phyloP scores from a whole-genome alignment of 148 eudicot genomes.

The Rhododendron henanense region DNA sequence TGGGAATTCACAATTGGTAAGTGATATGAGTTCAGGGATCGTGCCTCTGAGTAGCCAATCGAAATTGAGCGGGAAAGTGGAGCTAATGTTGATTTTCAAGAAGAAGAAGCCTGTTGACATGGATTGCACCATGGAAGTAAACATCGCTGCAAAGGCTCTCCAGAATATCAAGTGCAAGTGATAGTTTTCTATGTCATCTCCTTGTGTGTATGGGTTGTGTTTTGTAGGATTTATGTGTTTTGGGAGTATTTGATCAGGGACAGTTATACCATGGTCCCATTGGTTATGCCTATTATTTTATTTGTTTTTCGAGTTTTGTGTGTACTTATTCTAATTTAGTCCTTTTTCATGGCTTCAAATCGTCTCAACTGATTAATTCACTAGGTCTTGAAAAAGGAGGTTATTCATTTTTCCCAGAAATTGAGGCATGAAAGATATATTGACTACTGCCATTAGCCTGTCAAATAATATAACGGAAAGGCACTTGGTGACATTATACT shows the following conservation, averaged over 20 bases:
- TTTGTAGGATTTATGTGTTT: background rate
- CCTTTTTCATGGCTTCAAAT: too few species aligned
- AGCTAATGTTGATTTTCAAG: background rate
- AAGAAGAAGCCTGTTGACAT: background rate
- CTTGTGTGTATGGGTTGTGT: background rate
- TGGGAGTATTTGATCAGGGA: background rate
- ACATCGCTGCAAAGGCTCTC: background rate
- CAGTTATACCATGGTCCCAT: background rate
- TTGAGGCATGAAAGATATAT: too few species aligned
- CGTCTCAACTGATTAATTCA: too few species aligned
- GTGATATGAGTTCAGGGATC: background rate
- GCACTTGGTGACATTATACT: too few species aligned
- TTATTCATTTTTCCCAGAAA: too few species aligned
- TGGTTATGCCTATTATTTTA: background rate
- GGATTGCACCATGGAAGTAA: background rate
- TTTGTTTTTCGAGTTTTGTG: background rate
- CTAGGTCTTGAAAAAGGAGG: too few species aligned
- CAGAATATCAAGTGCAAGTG: background rate
- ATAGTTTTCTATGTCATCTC: background rate
- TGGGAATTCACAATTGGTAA: background rate
- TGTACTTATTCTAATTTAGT: background rate
- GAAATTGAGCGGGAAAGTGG: background rate
- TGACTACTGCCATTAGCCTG: too few species aligned
- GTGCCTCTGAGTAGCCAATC: background rate
- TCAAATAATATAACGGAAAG: too few species aligned